A percentile compares a stretch with the other conserved stretches of the same genome.
phyloP scores from a whole-genome alignment of 345 rosid genomes.

The Eucalyptus curtisii region DNA sequence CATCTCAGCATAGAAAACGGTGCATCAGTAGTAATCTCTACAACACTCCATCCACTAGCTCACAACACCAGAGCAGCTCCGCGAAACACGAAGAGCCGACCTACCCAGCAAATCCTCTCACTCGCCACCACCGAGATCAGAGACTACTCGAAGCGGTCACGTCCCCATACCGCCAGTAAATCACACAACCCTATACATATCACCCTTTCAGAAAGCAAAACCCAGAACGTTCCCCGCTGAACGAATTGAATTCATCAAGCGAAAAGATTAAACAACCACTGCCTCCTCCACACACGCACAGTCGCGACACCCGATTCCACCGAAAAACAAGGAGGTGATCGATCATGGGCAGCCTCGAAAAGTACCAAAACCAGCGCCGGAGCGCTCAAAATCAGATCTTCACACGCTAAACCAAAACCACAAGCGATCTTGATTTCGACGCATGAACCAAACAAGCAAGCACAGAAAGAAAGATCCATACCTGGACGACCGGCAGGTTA shows the following conservation, averaged over 20 bases:
- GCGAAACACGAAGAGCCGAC: neutral
- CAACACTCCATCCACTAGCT: neutral
- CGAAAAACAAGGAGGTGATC: neutral
- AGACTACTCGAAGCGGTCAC: neutral
- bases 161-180: neutral
- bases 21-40: neutral
- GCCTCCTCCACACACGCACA: neutral
- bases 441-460: neutral
- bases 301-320: neutral
- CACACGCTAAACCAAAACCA: neutral
- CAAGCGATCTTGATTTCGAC: neutral
- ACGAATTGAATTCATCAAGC: neutral
- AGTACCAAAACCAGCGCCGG: neutral
- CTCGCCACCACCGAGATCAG: neutral
- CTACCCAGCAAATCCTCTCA: neutral
- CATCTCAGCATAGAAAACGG: neutral
- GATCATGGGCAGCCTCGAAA: neutral
- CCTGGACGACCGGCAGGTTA: neutral
- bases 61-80: neutral
- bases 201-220: neutral
- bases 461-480: neutral
- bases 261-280: neutral
- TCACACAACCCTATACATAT: neutral
- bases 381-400: neutral
- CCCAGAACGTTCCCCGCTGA: neutral